phyloP scores from a whole-genome alignment of 768 basidiomycete genomes.

The Mycena haematopus region DNA sequence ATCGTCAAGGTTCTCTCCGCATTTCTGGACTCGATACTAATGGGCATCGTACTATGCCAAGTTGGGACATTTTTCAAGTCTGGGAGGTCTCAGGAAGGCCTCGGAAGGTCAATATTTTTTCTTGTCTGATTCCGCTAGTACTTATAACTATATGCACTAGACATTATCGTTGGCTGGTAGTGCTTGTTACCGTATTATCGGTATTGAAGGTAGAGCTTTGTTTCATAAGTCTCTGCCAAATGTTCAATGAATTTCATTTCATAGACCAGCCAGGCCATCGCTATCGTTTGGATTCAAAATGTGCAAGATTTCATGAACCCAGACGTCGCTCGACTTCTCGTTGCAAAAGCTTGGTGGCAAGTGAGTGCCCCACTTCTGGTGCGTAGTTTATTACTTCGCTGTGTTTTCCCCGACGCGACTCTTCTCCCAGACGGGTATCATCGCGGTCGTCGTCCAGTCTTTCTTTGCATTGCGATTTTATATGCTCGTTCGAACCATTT shows the following conservation, averaged over 20 bases:
- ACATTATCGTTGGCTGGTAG: slow-evolving; percentile 26
- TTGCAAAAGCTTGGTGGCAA: slow-evolving; percentile 27
- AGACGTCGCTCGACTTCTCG: slow-evolving; percentile 22
- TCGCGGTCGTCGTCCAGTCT: slow-evolving; percentile 20
- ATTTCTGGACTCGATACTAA: slow-evolving; percentile 16
- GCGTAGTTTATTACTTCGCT: neutral
- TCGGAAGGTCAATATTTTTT: slow-evolving; percentile 3
- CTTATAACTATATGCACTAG: neutral
- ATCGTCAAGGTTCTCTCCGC: slow-evolving; percentile 20
- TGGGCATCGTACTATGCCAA: slow-evolving; percentile 28
- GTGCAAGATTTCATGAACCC: slow-evolving; percentile 22
- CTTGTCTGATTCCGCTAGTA: neutral
- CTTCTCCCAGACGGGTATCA: slow-evolving; percentile 17
- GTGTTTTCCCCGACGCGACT: neutral
- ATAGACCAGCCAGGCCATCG: slow-evolving; percentile 22
- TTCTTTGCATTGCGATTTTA: slow-evolving; percentile 26
- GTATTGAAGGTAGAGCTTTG: slow-evolving; percentile 16
- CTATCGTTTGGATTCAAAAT: slow-evolving; percentile 25
- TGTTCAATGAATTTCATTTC: neutral
- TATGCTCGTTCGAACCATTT: slow-evolving; percentile 19
- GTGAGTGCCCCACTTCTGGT: slow-evolving; percentile 25
- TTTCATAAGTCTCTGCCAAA: neutral
- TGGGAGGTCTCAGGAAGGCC: slow-evolving; percentile 22
- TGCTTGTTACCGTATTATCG: slow-evolving; percentile 15
- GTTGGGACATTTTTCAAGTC: slow-evolving; percentile 19